Conservation (phyloP, 2,329 filamentous ascomycete genomes). For the Proliferodiscus dingleyae region DNA sequence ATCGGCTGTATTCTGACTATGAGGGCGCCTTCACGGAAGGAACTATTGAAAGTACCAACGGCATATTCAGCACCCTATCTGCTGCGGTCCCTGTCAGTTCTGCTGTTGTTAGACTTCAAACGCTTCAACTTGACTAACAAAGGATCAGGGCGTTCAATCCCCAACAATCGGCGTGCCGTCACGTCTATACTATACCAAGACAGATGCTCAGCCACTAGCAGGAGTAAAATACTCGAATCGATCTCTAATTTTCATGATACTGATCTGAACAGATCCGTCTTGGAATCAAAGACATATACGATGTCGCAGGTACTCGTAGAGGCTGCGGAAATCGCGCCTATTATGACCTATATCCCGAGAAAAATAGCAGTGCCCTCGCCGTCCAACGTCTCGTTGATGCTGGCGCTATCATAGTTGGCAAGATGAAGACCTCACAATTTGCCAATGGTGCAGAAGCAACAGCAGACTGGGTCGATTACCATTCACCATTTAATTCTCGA, state of each 20-base stretch:
- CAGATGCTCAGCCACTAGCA: slow-evolving; percentile 48
- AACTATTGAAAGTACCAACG: slow-evolving; percentile 33
- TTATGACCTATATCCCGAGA: slow-evolving; percentile 44
- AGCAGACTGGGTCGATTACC: slow-evolving; percentile 43
- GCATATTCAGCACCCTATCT: slow-evolving; percentile 39
- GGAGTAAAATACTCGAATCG: slow-evolving; percentile 38
- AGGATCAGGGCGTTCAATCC: slow-evolving; percentile 33
- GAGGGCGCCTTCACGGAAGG: slow-evolving; percentile 46
- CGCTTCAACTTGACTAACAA: background rate
- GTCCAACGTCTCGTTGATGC: slow-evolving; percentile 51
- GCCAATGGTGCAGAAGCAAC: slow-evolving; percentile 39
- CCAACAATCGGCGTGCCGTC: slow-evolving; percentile 52
- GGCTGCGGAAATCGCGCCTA: slow-evolving; percentile 54
- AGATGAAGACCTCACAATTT: slow-evolving; percentile 48
- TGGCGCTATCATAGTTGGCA: slow-evolving; percentile 52
- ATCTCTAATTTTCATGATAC: background rate
- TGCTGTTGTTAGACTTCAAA: background rate
- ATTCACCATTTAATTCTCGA: slow-evolving; percentile 37
- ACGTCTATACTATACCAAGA: slow-evolving; percentile 52
- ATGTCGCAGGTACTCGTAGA: slow-evolving; percentile 50
- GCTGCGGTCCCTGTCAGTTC: slow-evolving; percentile 31
- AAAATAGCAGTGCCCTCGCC: slow-evolving; percentile 41
- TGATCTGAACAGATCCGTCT: slow-evolving; percentile 38
- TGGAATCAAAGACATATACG: slow-evolving; percentile 57
- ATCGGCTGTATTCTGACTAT: slow-evolving; percentile 44